Conservation (phyloP, 495 filamentous ascomycete species). For the Hyaloscypha bicolor region DNA sequence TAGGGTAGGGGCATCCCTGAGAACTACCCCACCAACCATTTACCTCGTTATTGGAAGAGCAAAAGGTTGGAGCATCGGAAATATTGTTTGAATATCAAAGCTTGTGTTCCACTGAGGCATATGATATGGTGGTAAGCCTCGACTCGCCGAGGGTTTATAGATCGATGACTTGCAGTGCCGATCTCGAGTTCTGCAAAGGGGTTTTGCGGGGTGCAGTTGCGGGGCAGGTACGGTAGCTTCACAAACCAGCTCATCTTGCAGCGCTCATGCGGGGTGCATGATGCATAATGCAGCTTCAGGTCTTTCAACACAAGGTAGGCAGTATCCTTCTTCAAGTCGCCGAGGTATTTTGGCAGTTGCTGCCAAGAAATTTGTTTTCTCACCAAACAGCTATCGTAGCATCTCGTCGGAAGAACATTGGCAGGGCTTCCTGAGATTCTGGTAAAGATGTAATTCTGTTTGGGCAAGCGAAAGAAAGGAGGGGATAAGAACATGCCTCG, state of each 20-base stretch:
- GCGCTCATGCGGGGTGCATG: slow-evolving; percentile 1
- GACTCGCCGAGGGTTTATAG: not conserved
- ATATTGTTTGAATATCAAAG: too few relatives aligned
- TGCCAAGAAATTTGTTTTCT: too few relatives aligned
- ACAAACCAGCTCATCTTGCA: not conserved
- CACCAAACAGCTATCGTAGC: too few relatives aligned
- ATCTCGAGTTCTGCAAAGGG: not conserved
- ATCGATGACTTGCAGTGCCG: not conserved
- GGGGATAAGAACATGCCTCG: not conserved
- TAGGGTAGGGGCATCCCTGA: too few relatives aligned
- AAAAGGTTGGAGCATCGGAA: too few relatives aligned
- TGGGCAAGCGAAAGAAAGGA: not conserved
- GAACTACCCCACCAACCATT: too few relatives aligned
- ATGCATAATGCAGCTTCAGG: not conserved
- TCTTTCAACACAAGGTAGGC: not conserved
- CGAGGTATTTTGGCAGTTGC: not conserved
- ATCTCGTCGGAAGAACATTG: too few relatives aligned
- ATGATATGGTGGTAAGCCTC: too few relatives aligned
- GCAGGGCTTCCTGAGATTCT: too few relatives aligned
- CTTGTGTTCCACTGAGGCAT: too few relatives aligned
- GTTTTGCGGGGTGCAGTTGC: slow-evolving; percentile 15
- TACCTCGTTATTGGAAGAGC: too few relatives aligned
- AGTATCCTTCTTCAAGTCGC: not conserved
- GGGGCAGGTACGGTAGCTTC: not conserved
- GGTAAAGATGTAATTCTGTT: too few relatives aligned